These are phyloP conservation scores for Chloris gayana DNA, from an alignment of 176 grass and related monocot genomes.

Conservation along the genomic window DNA sequence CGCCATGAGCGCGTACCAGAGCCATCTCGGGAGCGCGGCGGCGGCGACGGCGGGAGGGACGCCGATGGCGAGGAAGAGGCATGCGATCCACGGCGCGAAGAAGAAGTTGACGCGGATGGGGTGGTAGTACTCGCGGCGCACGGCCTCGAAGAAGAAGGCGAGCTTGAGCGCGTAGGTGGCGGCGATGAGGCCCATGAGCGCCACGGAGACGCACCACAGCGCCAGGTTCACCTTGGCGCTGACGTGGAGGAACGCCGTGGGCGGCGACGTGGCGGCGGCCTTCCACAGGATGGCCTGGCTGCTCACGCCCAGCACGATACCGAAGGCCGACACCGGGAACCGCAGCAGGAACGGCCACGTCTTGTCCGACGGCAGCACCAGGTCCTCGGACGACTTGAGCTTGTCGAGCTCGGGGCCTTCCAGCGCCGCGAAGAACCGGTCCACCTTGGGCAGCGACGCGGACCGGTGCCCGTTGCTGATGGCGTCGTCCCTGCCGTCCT, in stretches of 20 bases:
- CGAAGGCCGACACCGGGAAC: slow-evolving; percentile 80
- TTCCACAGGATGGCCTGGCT: slow-evolving; percentile 98
- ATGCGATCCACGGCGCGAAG: slow-evolving; percentile 89
- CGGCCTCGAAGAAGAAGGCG: slow-evolving; percentile 84
- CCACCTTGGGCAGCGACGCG: slow-evolving; percentile 52
- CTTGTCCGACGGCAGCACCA: slow-evolving; percentile 75
- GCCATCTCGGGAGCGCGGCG: slow-evolving; percentile 32
- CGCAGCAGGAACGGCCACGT: slow-evolving; percentile 93
- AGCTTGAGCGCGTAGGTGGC: slow-evolving; percentile 65
- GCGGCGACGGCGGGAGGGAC: slow-evolving; percentile 45
- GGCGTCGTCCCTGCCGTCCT: not conserved
- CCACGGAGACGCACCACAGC: slow-evolving; percentile 71
- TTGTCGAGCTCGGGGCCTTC: slow-evolving; percentile 86
- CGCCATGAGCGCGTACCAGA: slow-evolving; percentile 92
- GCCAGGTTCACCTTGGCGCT: slow-evolving; percentile 59
- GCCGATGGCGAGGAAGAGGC: slow-evolving; percentile 73
- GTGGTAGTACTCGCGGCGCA: slow-evolving; percentile 88
- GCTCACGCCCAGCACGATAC: slow-evolving; percentile 85
- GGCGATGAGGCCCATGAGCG: slow-evolving; percentile 45
- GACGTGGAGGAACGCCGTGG: slow-evolving; percentile 70
- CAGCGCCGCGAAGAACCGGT: slow-evolving; percentile 83
- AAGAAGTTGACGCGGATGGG: slow-evolving; percentile 94
- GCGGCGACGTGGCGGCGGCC: slow-evolving; percentile 64
- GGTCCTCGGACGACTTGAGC: slow-evolving; percentile 74
- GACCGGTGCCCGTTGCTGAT: not conserved